These are phyloP conservation scores for Glonium stellatum DNA, from an alignment of 495 filamentous ascomycete genomes.

Conservation along the genomic window DNA sequence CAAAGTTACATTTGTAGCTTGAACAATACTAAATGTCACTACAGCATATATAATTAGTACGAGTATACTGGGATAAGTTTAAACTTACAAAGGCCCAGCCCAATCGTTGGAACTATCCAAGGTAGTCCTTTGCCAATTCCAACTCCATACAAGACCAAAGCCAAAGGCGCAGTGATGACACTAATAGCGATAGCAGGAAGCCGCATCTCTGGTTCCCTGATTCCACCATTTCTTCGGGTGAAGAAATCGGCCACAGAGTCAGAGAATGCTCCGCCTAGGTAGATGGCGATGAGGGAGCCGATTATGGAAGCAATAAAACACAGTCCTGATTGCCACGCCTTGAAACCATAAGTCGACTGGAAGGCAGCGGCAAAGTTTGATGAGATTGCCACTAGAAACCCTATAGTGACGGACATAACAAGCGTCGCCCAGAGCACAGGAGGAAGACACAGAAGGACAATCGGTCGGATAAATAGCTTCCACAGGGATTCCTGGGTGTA, in stretches of 20 bases:
- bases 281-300: slow-evolving; percentile 44
- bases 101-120: slow-evolving; percentile 51
- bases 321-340: slow-evolving; percentile 45
- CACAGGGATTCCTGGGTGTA: slow-evolving; percentile 43
- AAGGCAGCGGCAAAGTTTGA: slow-evolving; percentile 48
- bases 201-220: slow-evolving; percentile 52
- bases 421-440: slow-evolving; percentile 47
- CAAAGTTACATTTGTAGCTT: slow-evolving; percentile 46
- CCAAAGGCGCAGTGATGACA: slow-evolving; percentile 41
- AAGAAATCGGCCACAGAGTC: slow-evolving; percentile 47
- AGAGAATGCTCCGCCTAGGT: slow-evolving; percentile 45
- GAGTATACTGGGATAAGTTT: too few species aligned
- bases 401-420: slow-evolving; percentile 46
- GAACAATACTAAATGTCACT: slow-evolving; percentile 47
- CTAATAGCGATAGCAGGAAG: slow-evolving; percentile 43
- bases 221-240: slow-evolving; percentile 46
- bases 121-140: slow-evolving; percentile 45
- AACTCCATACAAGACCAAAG: slow-evolving; percentile 47
- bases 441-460: slow-evolving; percentile 44
- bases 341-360: slow-evolving; percentile 39
- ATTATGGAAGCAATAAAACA: slow-evolving; percentile 46
- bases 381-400: slow-evolving; percentile 47
- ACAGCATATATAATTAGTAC: slow-evolving; percentile 15
- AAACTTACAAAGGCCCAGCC: slow-evolving; percentile 35
- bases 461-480: slow-evolving; percentile 43